These are phyloP conservation scores for Melastoma malabathricum DNA, from an alignment of 345 rosid genomes.

Conservation along the genomic window DNA sequence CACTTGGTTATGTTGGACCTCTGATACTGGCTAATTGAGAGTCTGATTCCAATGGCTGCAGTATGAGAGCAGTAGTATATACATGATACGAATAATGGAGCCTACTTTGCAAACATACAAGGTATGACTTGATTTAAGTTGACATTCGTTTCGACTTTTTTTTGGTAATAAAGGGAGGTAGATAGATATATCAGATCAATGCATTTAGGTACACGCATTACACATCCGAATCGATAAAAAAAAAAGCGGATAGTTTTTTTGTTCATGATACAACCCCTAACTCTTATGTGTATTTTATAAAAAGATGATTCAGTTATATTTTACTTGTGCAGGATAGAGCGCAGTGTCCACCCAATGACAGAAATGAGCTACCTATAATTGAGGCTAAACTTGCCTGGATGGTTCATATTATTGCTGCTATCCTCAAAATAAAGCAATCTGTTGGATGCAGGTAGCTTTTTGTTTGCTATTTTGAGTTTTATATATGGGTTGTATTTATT, in stretches of 20 bases:
- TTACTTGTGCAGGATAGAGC: constrained; percentile 62
- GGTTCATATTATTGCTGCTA: constrained; percentile 91
- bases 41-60: constrained; percentile 21
- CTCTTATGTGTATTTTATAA: no score
- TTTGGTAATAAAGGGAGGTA: no score
- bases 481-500: not conserved
- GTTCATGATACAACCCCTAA: no score
- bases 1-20: no score
- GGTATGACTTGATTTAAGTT: constrained; percentile 30
- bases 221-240: no score
- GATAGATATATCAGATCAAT: no score
- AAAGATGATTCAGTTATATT: constrained; percentile 5
- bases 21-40: no score
- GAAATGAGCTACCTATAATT: constrained; percentile 55
- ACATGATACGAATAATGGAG: constrained; percentile 79
- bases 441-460: constrained; percentile 68
- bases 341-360: constrained; percentile 43
- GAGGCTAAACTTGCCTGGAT: constrained; percentile 98
- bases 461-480: not conserved
- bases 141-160: constrained; percentile 1
- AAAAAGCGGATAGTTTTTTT: not conserved
- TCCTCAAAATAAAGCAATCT: constrained; percentile 78
- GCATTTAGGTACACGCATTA: no score
- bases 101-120: constrained; percentile 87
- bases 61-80: constrained; percentile 84